Evolutionary conservation across 2,329 filamentous ascomycete genomes (phyloP).

Genomic region (Zymoseptoria pseudotritici): DNA sequence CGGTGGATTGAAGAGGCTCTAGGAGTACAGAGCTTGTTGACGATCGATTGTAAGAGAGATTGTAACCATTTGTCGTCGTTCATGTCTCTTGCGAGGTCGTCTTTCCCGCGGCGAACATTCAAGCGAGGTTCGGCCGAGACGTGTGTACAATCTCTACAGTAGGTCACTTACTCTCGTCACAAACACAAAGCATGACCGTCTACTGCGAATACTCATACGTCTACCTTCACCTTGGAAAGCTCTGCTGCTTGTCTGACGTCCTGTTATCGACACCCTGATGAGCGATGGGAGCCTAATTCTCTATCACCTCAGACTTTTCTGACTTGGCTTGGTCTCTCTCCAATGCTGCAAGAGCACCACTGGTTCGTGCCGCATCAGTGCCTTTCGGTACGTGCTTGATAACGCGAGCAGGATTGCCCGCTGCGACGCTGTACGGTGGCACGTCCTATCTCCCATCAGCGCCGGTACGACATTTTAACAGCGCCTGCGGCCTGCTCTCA

Average conservation of each 20-base stretch:
- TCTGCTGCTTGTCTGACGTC: background rate
- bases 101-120: background rate
- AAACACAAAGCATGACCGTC: background rate
- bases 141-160: too few relatives aligned
- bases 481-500: constrained; percentile 16
- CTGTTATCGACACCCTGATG: background rate
- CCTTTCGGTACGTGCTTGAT: constrained; percentile 32
- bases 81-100: background rate
- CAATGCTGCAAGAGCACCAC: constrained; percentile 23
- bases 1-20: background rate
- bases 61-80: background rate
- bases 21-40: background rate
- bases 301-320: background rate
- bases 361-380: constrained; percentile 23
- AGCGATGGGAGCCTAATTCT: background rate
- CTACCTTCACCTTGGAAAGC: too few relatives aligned
- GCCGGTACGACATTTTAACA: background rate
- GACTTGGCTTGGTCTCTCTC: constrained; percentile 31
- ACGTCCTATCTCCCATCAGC: constrained; percentile 41
- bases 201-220: background rate
- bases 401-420: constrained; percentile 59
- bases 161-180: background rate
- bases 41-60: background rate
- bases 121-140: background rate
- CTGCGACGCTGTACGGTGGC: constrained; percentile 55